phyloP scores from a whole-genome alignment of 2,329 filamentous ascomycete genomes.

The Aspergillus hortae region DNA sequence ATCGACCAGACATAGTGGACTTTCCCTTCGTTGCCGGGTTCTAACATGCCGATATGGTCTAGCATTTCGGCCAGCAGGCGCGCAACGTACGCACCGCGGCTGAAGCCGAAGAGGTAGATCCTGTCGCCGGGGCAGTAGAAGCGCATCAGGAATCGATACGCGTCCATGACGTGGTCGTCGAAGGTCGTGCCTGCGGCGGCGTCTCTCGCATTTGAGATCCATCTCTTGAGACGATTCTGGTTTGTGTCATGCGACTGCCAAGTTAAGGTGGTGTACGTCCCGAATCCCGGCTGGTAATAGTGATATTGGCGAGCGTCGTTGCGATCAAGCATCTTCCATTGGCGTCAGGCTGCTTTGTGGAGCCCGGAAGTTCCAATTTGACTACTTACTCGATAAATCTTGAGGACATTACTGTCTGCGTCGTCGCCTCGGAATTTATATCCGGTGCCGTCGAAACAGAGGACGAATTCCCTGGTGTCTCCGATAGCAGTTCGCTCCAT shows the following conservation, averaged over 20 bases:
- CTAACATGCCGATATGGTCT: slow-evolving; percentile 69
- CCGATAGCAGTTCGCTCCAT: not conserved
- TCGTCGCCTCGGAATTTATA: slow-evolving; percentile 27
- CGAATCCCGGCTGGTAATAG: slow-evolving; percentile 2
- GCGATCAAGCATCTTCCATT: slow-evolving; percentile 1
- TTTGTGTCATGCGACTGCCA: not conserved
- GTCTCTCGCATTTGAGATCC: not conserved
- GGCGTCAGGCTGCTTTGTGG: not conserved
- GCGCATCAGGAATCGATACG: slow-evolving; percentile 70
- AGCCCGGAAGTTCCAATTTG: not conserved
- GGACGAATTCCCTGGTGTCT: slow-evolving; percentile 9
- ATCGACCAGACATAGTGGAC: slow-evolving; percentile 70
- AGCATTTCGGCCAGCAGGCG: slow-evolving; percentile 74
- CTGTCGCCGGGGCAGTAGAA: slow-evolving; percentile 50
- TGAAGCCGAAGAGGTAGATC: slow-evolving; percentile 68
- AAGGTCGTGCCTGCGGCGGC: slow-evolving; percentile 68
- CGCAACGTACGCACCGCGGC: slow-evolving; percentile 65
- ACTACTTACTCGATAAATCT: slow-evolving; percentile 20
- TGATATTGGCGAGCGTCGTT: not conserved
- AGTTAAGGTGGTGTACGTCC: not conserved
- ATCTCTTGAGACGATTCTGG: not conserved
- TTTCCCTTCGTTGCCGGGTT: slow-evolving; percentile 77
- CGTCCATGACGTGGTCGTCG: slow-evolving; percentile 72
- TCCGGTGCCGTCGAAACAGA: slow-evolving; percentile 31
- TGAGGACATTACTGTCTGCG: slow-evolving; percentile 32